Evolutionary conservation across 2,329 filamentous ascomycete genomes (phyloP).

Genomic region (Sporothrix globosa): DNA sequence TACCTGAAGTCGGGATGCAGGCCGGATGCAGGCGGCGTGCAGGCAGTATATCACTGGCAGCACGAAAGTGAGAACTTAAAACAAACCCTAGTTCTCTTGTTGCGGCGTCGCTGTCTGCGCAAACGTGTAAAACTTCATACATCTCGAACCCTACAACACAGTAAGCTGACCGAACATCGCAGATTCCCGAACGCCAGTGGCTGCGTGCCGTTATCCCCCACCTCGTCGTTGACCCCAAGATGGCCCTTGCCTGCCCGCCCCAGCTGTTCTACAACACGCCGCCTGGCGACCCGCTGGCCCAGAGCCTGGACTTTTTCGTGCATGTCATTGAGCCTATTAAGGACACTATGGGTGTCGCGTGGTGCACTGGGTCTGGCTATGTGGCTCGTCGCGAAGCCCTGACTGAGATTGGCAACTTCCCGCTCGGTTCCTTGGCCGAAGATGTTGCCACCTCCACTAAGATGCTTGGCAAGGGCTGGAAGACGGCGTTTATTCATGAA

Average conservation of each 20-base stretch:
- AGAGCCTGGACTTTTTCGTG: conserved; percentile 62
- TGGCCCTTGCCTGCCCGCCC: conserved; percentile 63
- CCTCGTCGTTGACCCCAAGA: conserved; percentile 58
- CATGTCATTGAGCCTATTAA: conserved; percentile 57
- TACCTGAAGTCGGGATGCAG: background rate
- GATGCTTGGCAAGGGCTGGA: conserved; percentile 64
- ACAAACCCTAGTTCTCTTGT: background rate
- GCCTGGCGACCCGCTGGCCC: conserved; percentile 59
- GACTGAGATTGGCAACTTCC: conserved; percentile 64
- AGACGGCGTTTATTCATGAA: conserved; percentile 63
- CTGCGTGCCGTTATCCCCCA: conserved; percentile 63
- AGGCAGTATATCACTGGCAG: background rate
- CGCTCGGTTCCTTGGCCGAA: conserved; percentile 62
- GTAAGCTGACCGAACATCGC: background rate
- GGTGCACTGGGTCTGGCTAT: conserved; percentile 68
- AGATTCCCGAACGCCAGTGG: conserved; percentile 64
- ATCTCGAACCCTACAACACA: background rate
- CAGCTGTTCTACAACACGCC: conserved; percentile 68
- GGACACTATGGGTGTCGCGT: conserved; percentile 59
- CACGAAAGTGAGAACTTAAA: background rate
- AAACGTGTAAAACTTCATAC: background rate
- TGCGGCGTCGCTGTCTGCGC: background rate
- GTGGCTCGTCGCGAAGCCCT: conserved; percentile 62
- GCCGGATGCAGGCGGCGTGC: background rate
- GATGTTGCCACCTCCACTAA: conserved; percentile 63